Base-by-base conservation (phyloP, 2,329 filamentous ascomycete species). In the Atkinsonella hypoxylon region DNA sequence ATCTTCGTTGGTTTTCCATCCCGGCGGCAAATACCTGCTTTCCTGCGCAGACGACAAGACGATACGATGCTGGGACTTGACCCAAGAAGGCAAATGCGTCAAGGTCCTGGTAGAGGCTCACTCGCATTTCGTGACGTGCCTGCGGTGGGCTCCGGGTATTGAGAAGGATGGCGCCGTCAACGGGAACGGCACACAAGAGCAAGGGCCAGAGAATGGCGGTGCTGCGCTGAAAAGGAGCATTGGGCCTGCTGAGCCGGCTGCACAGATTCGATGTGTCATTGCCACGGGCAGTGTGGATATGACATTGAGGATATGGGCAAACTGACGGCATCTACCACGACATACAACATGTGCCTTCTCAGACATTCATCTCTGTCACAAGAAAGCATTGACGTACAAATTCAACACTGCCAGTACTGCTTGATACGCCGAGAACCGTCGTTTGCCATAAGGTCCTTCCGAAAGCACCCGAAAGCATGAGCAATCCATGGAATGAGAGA, bases 41-140 rank as follows among this genome's bases (percentile, higher is more conserved):
- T 90, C 85, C 7, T 87, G 86, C 18, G 79, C 85, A 15, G 91
- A 97, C 64, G 91, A 97, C 70, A 95, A 93, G 71, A 90, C 88
- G 4, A 75, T 97, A 53, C 78, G 90, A 50, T 96, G 90, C 71
- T 97, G 91, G 91, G 91, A 97, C 70, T 72, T 97, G 26, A 78
- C 79, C 26, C 91, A 97, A 64, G 89, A 95, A 64, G 88, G 87
- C 41, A 90, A 89, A 61, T 91, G 89, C 59, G 89, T 95, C 57
- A 91, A 91, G 67, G 83, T 81, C 0, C 71, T 97, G 15, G 75
- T 77, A 38, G 87, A 89, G 55, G 82, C 82, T 0, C 89, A 95
- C 63, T 82, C 78, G 4, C 89, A 89, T 62, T 96, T 97, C 61
- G 80, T 96, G 47, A 89, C 81, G 53, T 91, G 87, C 62, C 74